Evolutionary conservation across 2,329 filamentous ascomycete genomes (phyloP), one percentile per base, ranked within the genome.

Genomic region (Lecanicillium sp.): DNA sequence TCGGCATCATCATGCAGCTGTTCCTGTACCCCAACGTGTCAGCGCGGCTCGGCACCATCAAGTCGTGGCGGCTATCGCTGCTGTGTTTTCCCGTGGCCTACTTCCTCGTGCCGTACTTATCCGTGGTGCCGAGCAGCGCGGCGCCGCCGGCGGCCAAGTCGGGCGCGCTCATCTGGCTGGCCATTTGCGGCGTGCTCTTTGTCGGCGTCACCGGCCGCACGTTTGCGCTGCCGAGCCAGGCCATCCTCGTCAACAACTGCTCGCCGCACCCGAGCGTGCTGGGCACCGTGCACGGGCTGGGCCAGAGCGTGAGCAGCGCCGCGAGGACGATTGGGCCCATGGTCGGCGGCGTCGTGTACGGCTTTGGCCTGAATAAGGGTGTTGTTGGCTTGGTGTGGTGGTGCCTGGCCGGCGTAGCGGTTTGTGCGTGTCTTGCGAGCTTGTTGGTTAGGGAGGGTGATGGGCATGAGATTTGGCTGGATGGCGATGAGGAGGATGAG

Each of bases 31-130:
- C 85, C 2, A 61, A 62, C 20, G 62, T 87, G 14, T 84, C 84
- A 33, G 64, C 69, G 2, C 72, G 72, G 3, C 70, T 87, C 2
- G 86, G 85, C 25, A 83, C 82, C 2, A 61, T 88, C 37, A 66
- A 67, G 5, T 80, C 78, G 31, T 87, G 81, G 69, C 74, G 80
- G 4, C 59, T 72, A n/a, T 84, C 79, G 29, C 65, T 89, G 1
- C 71, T 79, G 30, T 72, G 81, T 36, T 89, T 88, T 45, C 82
- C 85, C 0, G 22, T 85, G 9, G 72, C 80, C 0, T 90, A 90
- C 57, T 63, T 77, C 9, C 53, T 83, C 9, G 72, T 83, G 28
- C 86, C 85, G 0, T 88, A 81, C 53, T 69, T 90, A 11, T 74
- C 83, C 2, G 59, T 88, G 20, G 67, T 88, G 2, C 84, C 81